Evolutionary conservation across 768 basidiomycete species (phyloP).

Genomic region (Coprinopsis marcescibilis): DNA sequence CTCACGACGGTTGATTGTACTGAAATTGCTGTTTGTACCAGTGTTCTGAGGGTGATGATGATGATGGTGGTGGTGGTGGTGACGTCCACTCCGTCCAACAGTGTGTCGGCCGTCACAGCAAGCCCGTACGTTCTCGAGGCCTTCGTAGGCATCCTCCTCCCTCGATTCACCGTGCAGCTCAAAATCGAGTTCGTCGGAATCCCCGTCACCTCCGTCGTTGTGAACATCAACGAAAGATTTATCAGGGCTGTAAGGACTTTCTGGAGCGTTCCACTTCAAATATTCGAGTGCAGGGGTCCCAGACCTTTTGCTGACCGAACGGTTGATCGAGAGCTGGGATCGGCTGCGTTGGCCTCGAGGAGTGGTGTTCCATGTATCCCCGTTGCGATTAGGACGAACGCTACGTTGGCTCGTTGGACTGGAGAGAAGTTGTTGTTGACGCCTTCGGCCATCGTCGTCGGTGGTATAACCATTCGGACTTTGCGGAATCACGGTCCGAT

Average conservation of each 20-base stretch:
- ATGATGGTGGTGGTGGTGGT: conserved; percentile 37
- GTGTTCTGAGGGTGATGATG: conserved; percentile 10
- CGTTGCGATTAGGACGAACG: conserved; percentile 49
- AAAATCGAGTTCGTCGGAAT: conserved; percentile 71
- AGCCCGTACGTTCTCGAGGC: conserved; percentile 90
- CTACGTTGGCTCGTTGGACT: conserved; percentile 77
- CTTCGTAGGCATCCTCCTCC: conserved; percentile 82
- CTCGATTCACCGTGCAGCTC: conserved; percentile 72
- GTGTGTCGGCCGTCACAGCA: conserved; percentile 88
- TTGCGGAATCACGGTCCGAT: conserved; percentile 31
- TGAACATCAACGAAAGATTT: conserved; percentile 58
- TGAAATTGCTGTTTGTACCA: conserved; percentile 9
- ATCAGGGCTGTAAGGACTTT: conserved; percentile 72
- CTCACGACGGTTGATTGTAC: conserved; percentile 28
- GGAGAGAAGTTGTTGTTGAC: conserved; percentile 40
- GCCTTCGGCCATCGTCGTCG: conserved; percentile 51
- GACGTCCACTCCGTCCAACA: conserved; percentile 61
- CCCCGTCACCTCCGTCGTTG: conserved; percentile 20
- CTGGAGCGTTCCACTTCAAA: conserved; percentile 70
- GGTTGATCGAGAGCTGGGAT: conserved; percentile 68
- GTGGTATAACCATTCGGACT: conserved; percentile 46
- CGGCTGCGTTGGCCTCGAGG: conserved; percentile 74
- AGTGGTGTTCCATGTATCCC: conserved; percentile 68
- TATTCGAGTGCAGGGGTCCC: conserved; percentile 94
- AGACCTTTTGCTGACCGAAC: conserved; percentile 77